A percentile compares a stretch with the other conserved stretches of the same genome.
phyloP scores from a whole-genome alignment of 331 rosid species.

The Rhamnella rubrinervis region DNA sequence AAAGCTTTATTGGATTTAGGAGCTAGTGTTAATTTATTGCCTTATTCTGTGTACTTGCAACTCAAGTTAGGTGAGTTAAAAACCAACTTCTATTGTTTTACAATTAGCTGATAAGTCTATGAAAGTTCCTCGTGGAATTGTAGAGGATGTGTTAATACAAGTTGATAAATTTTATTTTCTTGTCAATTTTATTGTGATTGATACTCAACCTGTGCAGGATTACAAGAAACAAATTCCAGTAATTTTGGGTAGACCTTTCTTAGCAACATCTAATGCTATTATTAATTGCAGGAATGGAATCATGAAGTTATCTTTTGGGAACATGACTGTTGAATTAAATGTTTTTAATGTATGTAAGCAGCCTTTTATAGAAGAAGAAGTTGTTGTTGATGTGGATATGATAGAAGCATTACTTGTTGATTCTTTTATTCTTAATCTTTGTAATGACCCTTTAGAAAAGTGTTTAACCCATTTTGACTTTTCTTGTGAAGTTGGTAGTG shows the following conservation, averaged over 20 bases:
- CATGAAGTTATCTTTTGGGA: too few species aligned
- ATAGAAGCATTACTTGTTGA: neutral
- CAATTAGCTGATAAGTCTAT: neutral
- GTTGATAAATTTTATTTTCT: slow-evolving; percentile 4
- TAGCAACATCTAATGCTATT: neutral
- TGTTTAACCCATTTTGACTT: neutral
- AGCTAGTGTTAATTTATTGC: neutral
- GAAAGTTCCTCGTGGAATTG: neutral
- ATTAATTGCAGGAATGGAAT: slow-evolving; percentile 9
- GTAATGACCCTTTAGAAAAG: neutral
- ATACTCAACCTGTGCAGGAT: neutral
- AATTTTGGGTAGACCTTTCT: neutral
- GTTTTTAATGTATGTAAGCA: neutral
- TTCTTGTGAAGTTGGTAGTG: neutral
- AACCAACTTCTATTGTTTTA: neutral
- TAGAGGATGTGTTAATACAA: neutral
- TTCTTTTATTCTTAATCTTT: neutral
- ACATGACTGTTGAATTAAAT: neutral
- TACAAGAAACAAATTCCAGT: neutral
- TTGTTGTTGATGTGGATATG: neutral
- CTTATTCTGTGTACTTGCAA: neutral
- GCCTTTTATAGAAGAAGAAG: neutral
- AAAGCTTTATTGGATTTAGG: neutral
- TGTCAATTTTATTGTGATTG: neutral
- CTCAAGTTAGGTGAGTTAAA: neutral